Evolutionary conservation across 257 asterid species (phyloP).

Genomic region (Lycium barbarum): DNA sequence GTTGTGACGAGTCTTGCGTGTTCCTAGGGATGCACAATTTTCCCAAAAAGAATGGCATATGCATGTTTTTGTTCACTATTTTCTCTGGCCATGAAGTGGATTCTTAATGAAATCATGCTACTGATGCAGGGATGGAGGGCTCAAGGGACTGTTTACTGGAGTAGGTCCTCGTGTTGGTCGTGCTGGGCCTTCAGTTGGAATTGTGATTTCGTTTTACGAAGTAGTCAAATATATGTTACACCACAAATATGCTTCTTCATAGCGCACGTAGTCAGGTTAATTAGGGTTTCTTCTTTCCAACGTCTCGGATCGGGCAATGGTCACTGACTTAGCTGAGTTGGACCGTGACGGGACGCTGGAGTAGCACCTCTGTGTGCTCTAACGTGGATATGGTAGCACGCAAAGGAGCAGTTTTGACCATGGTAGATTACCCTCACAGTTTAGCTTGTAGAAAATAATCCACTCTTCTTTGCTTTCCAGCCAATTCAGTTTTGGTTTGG

Average conservation of each 20-base stretch:
- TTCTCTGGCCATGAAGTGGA: conserved; percentile 15
- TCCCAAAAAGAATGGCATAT: background rate
- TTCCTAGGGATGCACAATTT: background rate
- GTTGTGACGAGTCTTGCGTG: background rate
- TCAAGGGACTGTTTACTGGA: conserved; percentile 90
- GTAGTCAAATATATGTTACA: conserved; percentile 73
- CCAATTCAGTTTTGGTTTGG: conserved; percentile 31
- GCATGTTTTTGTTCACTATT: background rate
- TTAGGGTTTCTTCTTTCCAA: background rate
- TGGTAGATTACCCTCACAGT: conserved; percentile 30
- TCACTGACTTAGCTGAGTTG: background rate
- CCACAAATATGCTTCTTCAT: conserved; percentile 49
- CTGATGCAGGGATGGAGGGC: conserved; percentile 77
- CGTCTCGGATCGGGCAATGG: background rate
- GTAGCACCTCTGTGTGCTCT: background rate
- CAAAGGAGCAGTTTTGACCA: conserved; percentile 44
- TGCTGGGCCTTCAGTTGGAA: conserved; percentile 98
- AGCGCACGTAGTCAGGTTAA: background rate
- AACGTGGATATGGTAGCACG: conserved; percentile 39
- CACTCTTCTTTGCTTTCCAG: conserved; percentile 44
- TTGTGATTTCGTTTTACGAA: conserved; percentile 91
- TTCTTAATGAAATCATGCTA: conserved; percentile 28
- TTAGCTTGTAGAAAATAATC: conserved; percentile 42
- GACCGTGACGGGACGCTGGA: background rate
- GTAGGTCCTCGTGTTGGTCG: conserved; percentile 98